Base-by-base conservation (phyloP, 352 stramenopile species). In the Phytophthora boehmeriae region DNA sequence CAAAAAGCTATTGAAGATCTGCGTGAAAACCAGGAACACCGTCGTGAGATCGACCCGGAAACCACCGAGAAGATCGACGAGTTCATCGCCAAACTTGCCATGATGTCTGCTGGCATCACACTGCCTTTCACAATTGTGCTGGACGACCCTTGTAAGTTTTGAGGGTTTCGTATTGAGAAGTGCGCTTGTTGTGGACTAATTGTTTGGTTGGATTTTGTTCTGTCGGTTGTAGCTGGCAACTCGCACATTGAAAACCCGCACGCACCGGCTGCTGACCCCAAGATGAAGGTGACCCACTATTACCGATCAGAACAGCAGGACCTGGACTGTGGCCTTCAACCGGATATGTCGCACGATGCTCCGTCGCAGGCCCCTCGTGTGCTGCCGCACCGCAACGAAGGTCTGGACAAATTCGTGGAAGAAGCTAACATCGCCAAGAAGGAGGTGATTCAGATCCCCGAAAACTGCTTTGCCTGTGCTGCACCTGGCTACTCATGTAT, bases 211-310 rank as follows among this genome's bases (percentile, higher is more conserved):
- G n/a, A n/a, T 17, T 53, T 41, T 8, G 6, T 54, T 41, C 42
- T 55, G n/a, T 46, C 59, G 6, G 3, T 20, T 32, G 43, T 32
- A 62, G 56, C 61, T 25, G 92, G 92, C 20, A 97, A 98, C 71
- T 96, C 84, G 30, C 96, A 96, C 71, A 83, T 98, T 65, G 91
- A 98, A 49, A 97, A 97, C 63, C 87, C 88, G 13, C 64, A 71
- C 32, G 89, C 88, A 0, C 92, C 92, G n/a, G 72, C 79, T 25
- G 61, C 44, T 19, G 92, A 98, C 71, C 81, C 89, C 10, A 78
- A 90, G 48, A 53, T 96, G 49, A 76, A 70, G 30, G 54, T 74
- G n/a, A 75, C 69, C 25, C 68, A 88, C 51, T 98, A 97, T 63
- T 83, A 83, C 59, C 74, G 91, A 41, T 86, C 78, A 20, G 80